Conservation (phyloP, 331 rosid species). For the Rhamnella rubrinervis region DNA sequence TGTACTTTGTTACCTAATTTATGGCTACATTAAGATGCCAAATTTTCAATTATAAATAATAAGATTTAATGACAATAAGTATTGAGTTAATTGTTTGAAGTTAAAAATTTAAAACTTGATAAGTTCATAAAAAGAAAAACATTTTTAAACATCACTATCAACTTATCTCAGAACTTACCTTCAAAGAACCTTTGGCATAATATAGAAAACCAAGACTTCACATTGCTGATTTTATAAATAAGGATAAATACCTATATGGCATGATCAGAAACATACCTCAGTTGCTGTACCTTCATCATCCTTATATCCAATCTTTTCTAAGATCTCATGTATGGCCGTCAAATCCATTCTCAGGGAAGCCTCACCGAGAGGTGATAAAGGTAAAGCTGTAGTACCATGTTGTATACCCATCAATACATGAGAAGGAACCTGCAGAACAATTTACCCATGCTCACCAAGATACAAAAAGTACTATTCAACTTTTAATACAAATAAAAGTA, state of each 20-base stretch:
- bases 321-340: constrained; percentile 77
- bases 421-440: constrained; percentile 75
- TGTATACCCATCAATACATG: constrained; percentile 82
- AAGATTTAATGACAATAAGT: too few species aligned
- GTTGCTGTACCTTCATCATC: constrained; percentile 91
- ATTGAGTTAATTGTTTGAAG: too few species aligned
- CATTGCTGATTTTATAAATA: not conserved
- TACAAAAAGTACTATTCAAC: constrained; percentile 17
- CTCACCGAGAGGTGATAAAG: constrained; percentile 76
- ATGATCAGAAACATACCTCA: constrained; percentile 60
- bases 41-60: too few species aligned
- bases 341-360: constrained; percentile 83
- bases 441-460: constrained; percentile 25
- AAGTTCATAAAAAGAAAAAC: too few species aligned
- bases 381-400: constrained; percentile 47
- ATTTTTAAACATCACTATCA: too few species aligned
- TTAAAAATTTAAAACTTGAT: too few species aligned
- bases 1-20: too few species aligned
- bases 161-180: too few species aligned
- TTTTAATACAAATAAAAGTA: constrained; percentile 16
- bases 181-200: too few species aligned
- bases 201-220: too few species aligned
- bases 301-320: constrained; percentile 84
- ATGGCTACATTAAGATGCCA: too few species aligned
- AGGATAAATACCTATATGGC: not conserved